These are phyloP conservation scores for Tinospora cordifolia DNA, from an alignment of 164 flowering plant genomes.

Conservation along the genomic window DNA sequence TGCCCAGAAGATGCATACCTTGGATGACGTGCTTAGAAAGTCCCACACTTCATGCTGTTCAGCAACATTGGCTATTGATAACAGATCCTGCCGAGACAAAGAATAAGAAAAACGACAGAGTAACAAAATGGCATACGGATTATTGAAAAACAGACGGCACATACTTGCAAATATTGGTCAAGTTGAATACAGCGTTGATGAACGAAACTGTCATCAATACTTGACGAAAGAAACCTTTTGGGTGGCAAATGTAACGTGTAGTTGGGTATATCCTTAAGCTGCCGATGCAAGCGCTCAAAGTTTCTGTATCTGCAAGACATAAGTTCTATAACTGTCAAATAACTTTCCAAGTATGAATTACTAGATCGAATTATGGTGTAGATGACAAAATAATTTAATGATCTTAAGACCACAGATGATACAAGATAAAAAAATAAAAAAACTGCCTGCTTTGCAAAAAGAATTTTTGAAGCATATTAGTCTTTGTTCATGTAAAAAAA, in stretches of 20 bases:
- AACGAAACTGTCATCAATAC: conserved; percentile 94
- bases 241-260: conserved; percentile 93
- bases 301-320: conserved; percentile 71
- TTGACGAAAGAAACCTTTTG: conserved; percentile 96
- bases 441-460: background rate
- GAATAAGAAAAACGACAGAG: conserved; percentile 11
- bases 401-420: background rate
- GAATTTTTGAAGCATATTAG: background rate
- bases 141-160: conserved; percentile 9
- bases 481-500: background rate
- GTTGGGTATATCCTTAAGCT: conserved; percentile 92
- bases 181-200: conserved; percentile 98
- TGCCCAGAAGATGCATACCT: conserved; percentile 40
- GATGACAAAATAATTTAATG: conserved; percentile 8
- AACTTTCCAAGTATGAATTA: background rate
- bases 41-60: conserved; percentile 99
- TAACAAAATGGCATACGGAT: conserved; percentile 7
- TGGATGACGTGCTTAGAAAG: conserved; percentile 78
- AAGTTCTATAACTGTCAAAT: conserved; percentile 12
- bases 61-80: conserved; percentile 96
- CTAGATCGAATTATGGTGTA: background rate
- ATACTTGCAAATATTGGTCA: conserved; percentile 87
- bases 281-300: conserved; percentile 91
- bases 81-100: conserved; percentile 59
- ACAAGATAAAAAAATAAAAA: background rate